These are phyloP conservation scores for Penicillium goetzii DNA, from an alignment of 495 filamentous ascomycete species.

Conservation along the genomic window DNA sequence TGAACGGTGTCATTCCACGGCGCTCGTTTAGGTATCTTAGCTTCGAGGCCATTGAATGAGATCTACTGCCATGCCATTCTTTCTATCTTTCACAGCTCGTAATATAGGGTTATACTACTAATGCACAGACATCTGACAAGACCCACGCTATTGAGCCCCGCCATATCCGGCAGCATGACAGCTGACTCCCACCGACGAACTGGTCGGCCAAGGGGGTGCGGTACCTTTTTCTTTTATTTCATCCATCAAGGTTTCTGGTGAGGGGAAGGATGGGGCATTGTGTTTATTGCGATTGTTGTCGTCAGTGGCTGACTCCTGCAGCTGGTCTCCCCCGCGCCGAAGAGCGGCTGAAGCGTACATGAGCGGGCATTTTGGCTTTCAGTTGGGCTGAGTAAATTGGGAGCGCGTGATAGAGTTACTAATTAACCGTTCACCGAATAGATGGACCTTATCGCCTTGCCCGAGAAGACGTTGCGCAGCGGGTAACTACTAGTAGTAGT, in stretches of 20 bases:
- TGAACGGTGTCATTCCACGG: neutral
- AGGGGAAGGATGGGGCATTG: conserved; percentile 4
- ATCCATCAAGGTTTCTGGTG: neutral
- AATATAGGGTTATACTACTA: neutral
- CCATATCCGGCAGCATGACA: neutral
- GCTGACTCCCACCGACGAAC: neutral
- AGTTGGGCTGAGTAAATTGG: too few relatives aligned
- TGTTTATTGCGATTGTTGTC: conserved; percentile 1
- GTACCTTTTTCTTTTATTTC: neutral
- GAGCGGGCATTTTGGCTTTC: neutral
- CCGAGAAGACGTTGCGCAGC: neutral
- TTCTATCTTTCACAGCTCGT: neutral
- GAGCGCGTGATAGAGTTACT: neutral
- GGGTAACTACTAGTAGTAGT: neutral
- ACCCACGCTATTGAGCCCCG: neutral
- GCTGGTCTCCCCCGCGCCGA: neutral
- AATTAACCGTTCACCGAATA: neutral
- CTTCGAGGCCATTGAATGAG: neutral
- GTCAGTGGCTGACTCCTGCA: conserved; percentile 11
- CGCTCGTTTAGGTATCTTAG: neutral
- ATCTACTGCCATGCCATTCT: neutral
- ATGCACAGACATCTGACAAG: neutral
- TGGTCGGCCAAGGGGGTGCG: neutral
- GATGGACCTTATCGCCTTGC: neutral
- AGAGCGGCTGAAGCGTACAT: neutral